Evolutionary conservation across 2,329 filamentous ascomycete species (phyloP).

Genomic region (Aspergillus unguis): DNA sequence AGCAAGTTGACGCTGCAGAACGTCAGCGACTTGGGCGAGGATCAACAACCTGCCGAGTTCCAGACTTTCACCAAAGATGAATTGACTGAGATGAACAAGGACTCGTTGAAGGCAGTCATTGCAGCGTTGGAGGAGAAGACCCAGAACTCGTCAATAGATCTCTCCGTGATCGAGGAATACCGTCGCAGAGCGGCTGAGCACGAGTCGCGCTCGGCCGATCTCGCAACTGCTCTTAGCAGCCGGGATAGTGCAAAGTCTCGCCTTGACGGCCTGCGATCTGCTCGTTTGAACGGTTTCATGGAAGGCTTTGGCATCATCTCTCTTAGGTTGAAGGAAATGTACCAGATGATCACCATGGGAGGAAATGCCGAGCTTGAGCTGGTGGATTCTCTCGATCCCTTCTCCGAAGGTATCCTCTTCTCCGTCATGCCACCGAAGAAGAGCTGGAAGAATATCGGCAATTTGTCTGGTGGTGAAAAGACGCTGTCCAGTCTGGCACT

Average conservation of each 20-base stretch:
- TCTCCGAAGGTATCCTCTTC: conserved; percentile 94
- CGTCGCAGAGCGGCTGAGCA: conserved; percentile 82
- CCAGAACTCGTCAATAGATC: conserved; percentile 80
- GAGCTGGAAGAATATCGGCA: conserved; percentile 99
- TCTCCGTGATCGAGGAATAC: conserved; percentile 85
- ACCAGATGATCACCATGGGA: conserved; percentile 99
- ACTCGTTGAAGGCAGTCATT: conserved; percentile 61
- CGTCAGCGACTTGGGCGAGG: conserved; percentile 65
- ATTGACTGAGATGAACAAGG: conserved; percentile 61
- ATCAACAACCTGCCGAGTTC: conserved; percentile 50
- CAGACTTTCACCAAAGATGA: conserved; percentile 75
- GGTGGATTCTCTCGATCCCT: conserved; percentile 92
- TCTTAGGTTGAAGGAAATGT: conserved; percentile 96
- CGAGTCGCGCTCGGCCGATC: conserved; percentile 74
- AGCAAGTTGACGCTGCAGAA: conserved; percentile 80
- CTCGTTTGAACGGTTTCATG: conserved; percentile 96
- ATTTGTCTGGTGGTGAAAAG: conserved; percentile 94
- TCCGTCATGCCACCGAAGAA: conserved; percentile 99
- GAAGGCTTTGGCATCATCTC: conserved; percentile 94
- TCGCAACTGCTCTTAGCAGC: conserved; percentile 70
- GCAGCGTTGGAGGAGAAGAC: conserved; percentile 69
- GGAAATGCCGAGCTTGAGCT: conserved; percentile 97
- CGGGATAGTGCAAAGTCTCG: conserved; percentile 88
- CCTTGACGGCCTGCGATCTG: conserved; percentile 83
- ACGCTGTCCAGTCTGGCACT: conserved; percentile 87